Conservation (phyloP, 2,329 filamentous ascomycete genomes). For the Epichloe gansuensis region DNA sequence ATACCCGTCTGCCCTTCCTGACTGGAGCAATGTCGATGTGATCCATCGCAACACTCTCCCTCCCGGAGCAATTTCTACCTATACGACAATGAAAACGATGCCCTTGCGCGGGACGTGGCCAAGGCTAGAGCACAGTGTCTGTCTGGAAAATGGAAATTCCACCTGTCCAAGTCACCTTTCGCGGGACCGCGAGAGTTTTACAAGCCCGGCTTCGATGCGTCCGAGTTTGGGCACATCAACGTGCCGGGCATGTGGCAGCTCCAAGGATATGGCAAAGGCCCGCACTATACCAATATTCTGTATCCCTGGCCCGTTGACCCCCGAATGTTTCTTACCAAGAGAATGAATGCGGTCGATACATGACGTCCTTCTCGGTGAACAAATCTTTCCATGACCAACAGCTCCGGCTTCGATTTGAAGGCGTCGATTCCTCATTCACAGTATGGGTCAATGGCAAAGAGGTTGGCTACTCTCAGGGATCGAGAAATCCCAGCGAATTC, state of each 20-base stretch:
- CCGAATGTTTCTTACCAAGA: constrained; percentile 53
- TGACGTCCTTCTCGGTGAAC: constrained; percentile 42
- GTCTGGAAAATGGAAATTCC: constrained; percentile 44
- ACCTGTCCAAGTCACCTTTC: constrained; percentile 33
- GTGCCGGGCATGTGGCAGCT: constrained; percentile 64
- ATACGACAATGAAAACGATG: constrained; percentile 36
- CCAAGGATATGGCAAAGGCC: constrained; percentile 49
- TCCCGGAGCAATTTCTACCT: constrained; percentile 44
- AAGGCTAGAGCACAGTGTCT: constrained; percentile 30
- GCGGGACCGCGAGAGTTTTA: constrained; percentile 31
- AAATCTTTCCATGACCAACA: constrained; percentile 36
- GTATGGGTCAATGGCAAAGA: constrained; percentile 57
- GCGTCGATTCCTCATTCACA: constrained; percentile 61
- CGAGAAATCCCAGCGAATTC: constrained; percentile 61
- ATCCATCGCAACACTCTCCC: constrained; percentile 48
- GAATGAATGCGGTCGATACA: constrained; percentile 53
- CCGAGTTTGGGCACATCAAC: constrained; percentile 28
- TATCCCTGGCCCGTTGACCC: constrained; percentile 58
- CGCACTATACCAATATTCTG: constrained; percentile 58
- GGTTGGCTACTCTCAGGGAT: constrained; percentile 62
- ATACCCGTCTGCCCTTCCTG: constrained; percentile 22
- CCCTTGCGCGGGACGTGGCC: constrained; percentile 28
- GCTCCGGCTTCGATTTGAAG: constrained; percentile 59
- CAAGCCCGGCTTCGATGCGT: constrained; percentile 22
- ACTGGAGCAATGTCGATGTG: constrained; percentile 50